Base-by-base conservation (phyloP, 1,284 basidiomycete species). In the Irpex sp. region DNA sequence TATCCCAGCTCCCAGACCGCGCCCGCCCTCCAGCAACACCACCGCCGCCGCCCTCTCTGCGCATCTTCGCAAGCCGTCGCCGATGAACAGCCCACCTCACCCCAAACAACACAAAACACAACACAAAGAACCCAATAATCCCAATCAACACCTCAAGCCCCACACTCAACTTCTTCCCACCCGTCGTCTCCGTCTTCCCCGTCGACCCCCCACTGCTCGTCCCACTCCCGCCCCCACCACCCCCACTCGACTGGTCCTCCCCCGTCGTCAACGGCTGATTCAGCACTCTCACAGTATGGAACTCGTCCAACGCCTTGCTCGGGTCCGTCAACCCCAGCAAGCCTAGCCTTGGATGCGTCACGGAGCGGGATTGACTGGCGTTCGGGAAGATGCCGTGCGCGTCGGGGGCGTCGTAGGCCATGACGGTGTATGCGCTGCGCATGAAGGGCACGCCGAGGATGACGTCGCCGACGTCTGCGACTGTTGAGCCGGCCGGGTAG, bases 381-480 rank as follows among this genome's bases (percentile, higher is more conserved):
- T 68, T 65, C 9, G 79, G 74, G 69, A 88, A 85, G 2, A 69
- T 69, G 5, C 86, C 86, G 26, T 79, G 68, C 0, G 73, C 31
- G 56, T 77, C 69, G 2, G 86, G 86, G 0, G 71, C 65, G 58
- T 82, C 78, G 71, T 87, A 90, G 0, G 86, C 86, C 81, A 91
- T 82, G 65, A 91, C 89, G 19, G 83, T 85, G 72, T 92, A 92
- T 3, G 84, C 81, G 69, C 85, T 91, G 8, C 89, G 82, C 68
- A 92, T 77, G 72, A 92, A 92, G 0, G 90, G 86, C 0, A 91
- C 86, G 34, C 90, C 91, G 52, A 91, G 84, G 61, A 89, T 79
- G 75, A 91, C 85, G 71, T 91, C 89, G 0, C 82, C 83, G 34
- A 84, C 74, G 17, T 56, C 17, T 26, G 61, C 36, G 11, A 68